Evolutionary conservation across 1,284 basidiomycete genomes (phyloP), one percentile per base, ranked within the genome.

Genomic region (Heliocybe sulcata): DNA sequence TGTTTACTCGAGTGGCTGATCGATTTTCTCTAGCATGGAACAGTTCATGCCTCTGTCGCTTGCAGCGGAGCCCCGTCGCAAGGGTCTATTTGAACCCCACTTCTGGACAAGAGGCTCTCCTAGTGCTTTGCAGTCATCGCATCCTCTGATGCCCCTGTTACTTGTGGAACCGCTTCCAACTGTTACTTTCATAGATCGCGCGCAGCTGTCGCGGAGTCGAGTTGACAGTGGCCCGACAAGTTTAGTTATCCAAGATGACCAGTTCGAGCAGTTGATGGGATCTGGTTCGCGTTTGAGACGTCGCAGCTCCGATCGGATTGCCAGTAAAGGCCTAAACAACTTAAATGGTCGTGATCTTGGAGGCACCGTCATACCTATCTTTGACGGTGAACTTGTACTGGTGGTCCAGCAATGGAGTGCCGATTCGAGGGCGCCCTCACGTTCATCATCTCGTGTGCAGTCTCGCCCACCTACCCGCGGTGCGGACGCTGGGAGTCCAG

Each of bases 1-100:
- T 52, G 25, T 4, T 59, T 55, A 23, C 6, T 12, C 29, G 6
- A 31, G 29, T 12, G 29, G 29, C 54, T 61, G 54, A 12, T 20
- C 56, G 42, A 54, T 58, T 49, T 23, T 23, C 20, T 47, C 48
- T n/a, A 90, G 88, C n/a, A 71, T 89, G 56, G 83, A 89, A 14
- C 85, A 89, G 58, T 90, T 88, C 62, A 85, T 88, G 78, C 81
- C 85, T 0, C 74, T 90, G 11, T 92, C 90, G 2, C 68, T 90
- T 42, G 82, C 85, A 25, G 81, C 83, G 14, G 90, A 92, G 63
- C 82, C 88, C 12, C 77, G 81, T 20, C 74, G 82, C 20, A 85
- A 78, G 62, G 85, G 87, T 3, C 69, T 85, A 9, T 90, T 87
- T 56, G 86, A 89, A 59, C 85, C 86, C 0, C 80, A 83, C 59